Base-by-base conservation (phyloP, 768 basidiomycete genomes). In the Boletus rubroflammeus region DNA sequence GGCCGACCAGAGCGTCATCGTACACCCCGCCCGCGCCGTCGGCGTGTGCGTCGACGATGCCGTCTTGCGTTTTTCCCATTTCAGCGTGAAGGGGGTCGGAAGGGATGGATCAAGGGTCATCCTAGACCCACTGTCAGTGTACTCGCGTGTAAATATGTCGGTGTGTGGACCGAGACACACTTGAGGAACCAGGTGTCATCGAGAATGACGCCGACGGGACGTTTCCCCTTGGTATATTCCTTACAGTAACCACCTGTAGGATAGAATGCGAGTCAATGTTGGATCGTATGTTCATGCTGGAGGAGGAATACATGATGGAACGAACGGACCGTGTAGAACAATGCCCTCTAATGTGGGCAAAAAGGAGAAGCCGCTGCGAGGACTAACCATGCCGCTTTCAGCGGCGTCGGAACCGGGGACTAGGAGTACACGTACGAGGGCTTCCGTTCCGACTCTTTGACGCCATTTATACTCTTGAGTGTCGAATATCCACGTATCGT, bases 131-230 rank as follows among this genome's bases (percentile, higher is more conserved):
- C 39, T 10, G 31, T 55, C 3, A 42, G 21, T 11, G 19, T 9
- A 11, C 26, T 21, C 1, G 40, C 11, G 6, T 23, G n/a, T n/a
- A n/a, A n/a, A 19, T 9, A 31, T 35, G 13, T 36, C 2, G 4
- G n/a, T 7, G 25, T 2, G 0, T 34, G 23, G 19, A 35, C 21
- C 7, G 34, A 45, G 13, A 69, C 79, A 3, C 51, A 90, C 87
- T 81, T 81, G 6, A 97, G 76, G 49, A 93, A 76, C 94, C 93
- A 97, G 0, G 89, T 91, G 64, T 97, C 93, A 17, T 93, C 90
- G 6, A 95, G 76, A 74, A 90, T 92, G n/a, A 93, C 76, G 1
- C 93, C 93, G 13, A 91, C 73, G 0, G 89, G 85, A 1, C 89
- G 83, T 64, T 92, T 91, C 3, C 92, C 91, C 65, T 94, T 93